These are phyloP conservation scores for Globisporangium irregulare DNA, from an alignment of 352 stramenopile genomes.

Conservation along the genomic window DNA sequence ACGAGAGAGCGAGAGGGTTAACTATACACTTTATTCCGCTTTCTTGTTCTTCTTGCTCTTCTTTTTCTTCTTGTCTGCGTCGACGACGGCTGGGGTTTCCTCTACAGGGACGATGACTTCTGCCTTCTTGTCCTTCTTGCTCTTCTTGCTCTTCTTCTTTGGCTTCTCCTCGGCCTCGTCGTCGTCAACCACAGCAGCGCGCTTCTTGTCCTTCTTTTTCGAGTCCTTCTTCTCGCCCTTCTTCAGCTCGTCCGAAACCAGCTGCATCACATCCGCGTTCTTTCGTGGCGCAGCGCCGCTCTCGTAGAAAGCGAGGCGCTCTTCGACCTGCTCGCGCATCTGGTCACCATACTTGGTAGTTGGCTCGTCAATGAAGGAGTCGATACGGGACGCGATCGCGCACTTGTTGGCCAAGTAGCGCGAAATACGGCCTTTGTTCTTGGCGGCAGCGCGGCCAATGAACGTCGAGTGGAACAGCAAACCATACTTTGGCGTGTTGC, in stretches of 20 bases:
- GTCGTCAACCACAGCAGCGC: conserved; percentile 51
- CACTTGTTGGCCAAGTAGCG: conserved; percentile 99
- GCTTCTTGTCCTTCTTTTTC: conserved; percentile 85
- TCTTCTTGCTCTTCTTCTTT: conserved; percentile 84
- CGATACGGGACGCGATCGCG: conserved; percentile 98
- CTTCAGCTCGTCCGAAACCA: conserved; percentile 92
- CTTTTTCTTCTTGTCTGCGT: conserved; percentile 72
- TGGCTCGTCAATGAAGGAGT: conserved; percentile 97
- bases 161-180: conserved; percentile 65
- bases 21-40: conserved; percentile 60
- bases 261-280: conserved; percentile 99
- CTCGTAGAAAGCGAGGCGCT: conserved; percentile 99
- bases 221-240: conserved; percentile 65
- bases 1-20: conserved; percentile 25
- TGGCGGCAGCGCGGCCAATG: conserved; percentile 97
- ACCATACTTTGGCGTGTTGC: conserved; percentile 99
- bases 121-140: conserved; percentile 62
- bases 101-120: conserved; percentile 17
- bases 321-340: conserved; percentile 99
- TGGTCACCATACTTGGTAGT: conserved; percentile 98
- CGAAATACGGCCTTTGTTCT: conserved; percentile 99
- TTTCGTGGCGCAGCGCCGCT: conserved; percentile 96
- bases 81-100: conserved; percentile 17
- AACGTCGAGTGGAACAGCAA: conserved; percentile 99
- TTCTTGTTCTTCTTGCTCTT: conserved; percentile 83